Base-by-base conservation (phyloP, 331 rosid species). In the Acacia pycnantha region DNA sequence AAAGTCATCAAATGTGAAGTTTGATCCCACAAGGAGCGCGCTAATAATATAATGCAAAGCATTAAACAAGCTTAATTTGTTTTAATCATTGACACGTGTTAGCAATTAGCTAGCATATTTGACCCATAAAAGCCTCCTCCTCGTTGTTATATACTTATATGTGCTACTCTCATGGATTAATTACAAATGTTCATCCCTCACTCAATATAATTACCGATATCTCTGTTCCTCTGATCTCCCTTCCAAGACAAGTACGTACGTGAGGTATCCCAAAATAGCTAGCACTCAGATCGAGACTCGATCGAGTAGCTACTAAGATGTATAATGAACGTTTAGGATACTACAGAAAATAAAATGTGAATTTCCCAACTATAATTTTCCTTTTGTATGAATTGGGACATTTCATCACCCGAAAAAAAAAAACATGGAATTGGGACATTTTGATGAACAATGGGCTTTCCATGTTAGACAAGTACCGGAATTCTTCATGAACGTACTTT, bases 281-380 rank as follows among this genome's bases (percentile, higher is more conserved):
- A 77, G 8, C 69, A 68, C 82, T 85, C 78, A 77, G 82, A 84
- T 3, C 9, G n/a, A n/a, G n/a, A n/a, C n/a, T n/a, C n/a, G n/a
- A n/a, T n/a, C 46, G 46, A 43, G 12, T 2, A 43, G 12, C 11
- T 43, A 2, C 46, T 43, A 43, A 43, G 46, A 43, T 9, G 10
- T 2, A 43, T 10, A 15, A 14, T 48, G 21, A 7, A 48, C 5
- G 54, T 16, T 47, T 13, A 37, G 41, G 51, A 47, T 15, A 14
- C 6, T 48, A 48, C 21, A 12, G 19, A 15, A 48, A 48, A 48
- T 12, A 48, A 48, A 48, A 21, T 54, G 64, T 4, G 10, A n/a
- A 22, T 56, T n/a, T 8, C 10, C 8, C 64, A 8, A 22, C 64
- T 56, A 54, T 54, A 21, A 21, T 2, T 19, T 21, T 54, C 62